Evolutionary conservation across 1,139 yeast genomes (phyloP).

Genomic region (Pichia sp.): DNA sequence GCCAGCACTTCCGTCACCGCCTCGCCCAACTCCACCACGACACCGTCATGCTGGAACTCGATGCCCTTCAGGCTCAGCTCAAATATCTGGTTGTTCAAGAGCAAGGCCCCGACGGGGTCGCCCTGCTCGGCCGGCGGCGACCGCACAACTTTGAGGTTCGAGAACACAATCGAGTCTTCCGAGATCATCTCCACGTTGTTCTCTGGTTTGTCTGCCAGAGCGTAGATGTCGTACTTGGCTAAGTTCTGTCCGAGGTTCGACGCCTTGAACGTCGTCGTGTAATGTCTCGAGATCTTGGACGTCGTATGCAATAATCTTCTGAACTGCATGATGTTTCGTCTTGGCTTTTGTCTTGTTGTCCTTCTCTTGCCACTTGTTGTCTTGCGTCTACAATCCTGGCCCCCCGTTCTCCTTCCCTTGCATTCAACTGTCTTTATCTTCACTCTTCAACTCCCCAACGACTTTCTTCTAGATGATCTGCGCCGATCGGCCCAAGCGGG

Average conservation of each 20-base stretch:
- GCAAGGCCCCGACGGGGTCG: constrained; percentile 47
- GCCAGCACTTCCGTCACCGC: constrained; percentile 48
- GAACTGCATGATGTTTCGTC: not conserved
- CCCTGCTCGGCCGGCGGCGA: constrained; percentile 42
- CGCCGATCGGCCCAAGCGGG: not conserved
- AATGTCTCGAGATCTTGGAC: constrained; percentile 18
- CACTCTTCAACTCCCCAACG: not conserved
- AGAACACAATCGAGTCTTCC: constrained; percentile 42
- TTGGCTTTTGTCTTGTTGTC: too few species aligned
- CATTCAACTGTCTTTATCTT: not conserved
- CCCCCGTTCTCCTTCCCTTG: not conserved
- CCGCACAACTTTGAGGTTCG: constrained; percentile 40
- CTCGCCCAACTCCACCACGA: constrained; percentile 32
- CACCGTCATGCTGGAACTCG: constrained; percentile 30
- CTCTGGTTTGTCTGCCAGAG: constrained; percentile 35
- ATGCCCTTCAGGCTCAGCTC: constrained; percentile 47
- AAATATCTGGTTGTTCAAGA: constrained; percentile 59
- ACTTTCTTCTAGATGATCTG: not conserved
- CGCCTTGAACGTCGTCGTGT: constrained; percentile 29
- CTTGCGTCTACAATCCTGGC: not conserved
- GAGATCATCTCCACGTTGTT: constrained; percentile 46
- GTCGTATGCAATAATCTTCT: constrained; percentile 17
- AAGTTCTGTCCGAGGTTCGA: constrained; percentile 34
- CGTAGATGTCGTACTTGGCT: constrained; percentile 37
- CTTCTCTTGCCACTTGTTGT: not conserved